Conservation (phyloP, 2,329 filamentous ascomycete species). For the Neonectria hederae region DNA sequence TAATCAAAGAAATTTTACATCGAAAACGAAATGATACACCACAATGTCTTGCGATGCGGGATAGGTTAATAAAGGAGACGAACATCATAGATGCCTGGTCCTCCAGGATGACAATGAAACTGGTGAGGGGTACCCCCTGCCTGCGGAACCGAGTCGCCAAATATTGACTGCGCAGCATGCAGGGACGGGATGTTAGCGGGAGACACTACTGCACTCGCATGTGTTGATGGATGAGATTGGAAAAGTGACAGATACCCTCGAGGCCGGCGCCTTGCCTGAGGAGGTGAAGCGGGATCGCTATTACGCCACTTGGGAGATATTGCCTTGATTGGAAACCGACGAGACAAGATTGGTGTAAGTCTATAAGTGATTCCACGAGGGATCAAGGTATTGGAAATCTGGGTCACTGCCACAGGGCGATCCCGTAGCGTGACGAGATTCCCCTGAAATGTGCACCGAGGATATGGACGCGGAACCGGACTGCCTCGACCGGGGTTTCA, state of each 20-base stretch:
- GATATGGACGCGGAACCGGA: constrained; percentile 28
- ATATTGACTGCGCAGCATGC: constrained; percentile 14
- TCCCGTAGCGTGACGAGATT: constrained; percentile 30
- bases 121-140: constrained; percentile 13
- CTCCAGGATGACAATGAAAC: constrained; percentile 8
- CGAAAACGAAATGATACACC: constrained; percentile 10
- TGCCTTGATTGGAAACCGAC: constrained; percentile 22
- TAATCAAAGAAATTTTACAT: constrained; percentile 3
- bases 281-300: neutral
- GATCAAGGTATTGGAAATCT: constrained; percentile 31
- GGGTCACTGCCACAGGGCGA: constrained; percentile 31
- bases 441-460: constrained; percentile 38
- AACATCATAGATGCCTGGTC: neutral
- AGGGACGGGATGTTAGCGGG: constrained; percentile 20
- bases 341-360: constrained; percentile 28
- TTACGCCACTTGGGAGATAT: constrained; percentile 15
- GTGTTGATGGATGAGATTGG: constrained; percentile 17
- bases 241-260: constrained; percentile 21
- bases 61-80: constrained; percentile 16
- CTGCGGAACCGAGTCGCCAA: constrained; percentile 16
- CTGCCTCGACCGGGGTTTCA: constrained; percentile 18
- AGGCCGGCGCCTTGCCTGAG: constrained; percentile 22
- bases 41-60: constrained; percentile 5
- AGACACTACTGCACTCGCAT: constrained; percentile 22
- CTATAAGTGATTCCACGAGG: neutral